Conservation (phyloP, 2,329 filamentous ascomycete species). For the Cladosporium sp. region DNA sequence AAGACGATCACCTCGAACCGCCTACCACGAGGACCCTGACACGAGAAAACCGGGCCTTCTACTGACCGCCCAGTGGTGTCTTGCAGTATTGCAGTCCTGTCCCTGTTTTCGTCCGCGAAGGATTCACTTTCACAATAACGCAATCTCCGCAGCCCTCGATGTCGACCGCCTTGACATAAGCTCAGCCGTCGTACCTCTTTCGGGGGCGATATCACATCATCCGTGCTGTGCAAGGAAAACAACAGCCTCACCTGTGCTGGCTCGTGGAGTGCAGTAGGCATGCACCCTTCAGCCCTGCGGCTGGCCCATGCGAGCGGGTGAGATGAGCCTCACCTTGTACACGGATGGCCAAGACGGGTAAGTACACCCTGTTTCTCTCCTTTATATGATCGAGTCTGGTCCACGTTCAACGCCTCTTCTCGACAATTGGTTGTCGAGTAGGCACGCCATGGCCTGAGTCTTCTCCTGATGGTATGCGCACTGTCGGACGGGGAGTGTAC, state of each 20-base stretch:
- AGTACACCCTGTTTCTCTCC: background rate
- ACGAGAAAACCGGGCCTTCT: background rate
- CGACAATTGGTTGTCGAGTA: background rate
- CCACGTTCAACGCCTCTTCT: background rate
- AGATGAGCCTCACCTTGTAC: background rate
- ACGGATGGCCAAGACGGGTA: background rate
- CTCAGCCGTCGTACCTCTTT: background rate
- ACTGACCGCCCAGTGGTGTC: background rate
- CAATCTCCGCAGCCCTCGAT: background rate
- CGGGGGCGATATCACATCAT: background rate
- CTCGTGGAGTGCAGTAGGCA: background rate
- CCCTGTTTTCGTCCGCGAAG: background rate
- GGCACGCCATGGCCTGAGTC: background rate
- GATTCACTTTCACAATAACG: background rate
- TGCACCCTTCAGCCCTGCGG: background rate
- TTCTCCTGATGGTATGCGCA: background rate
- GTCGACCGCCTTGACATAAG: background rate
- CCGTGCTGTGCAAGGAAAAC: background rate
- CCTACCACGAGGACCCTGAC: background rate
- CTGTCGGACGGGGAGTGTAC: background rate
- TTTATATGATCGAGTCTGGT: background rate
- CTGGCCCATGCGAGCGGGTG: background rate
- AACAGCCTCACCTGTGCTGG: background rate
- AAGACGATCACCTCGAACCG: background rate
- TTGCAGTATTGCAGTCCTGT: background rate